These are phyloP conservation scores for Hanseniaspora gamundiae DNA, from an alignment of 1,139 yeast species.

Conservation along the genomic window DNA sequence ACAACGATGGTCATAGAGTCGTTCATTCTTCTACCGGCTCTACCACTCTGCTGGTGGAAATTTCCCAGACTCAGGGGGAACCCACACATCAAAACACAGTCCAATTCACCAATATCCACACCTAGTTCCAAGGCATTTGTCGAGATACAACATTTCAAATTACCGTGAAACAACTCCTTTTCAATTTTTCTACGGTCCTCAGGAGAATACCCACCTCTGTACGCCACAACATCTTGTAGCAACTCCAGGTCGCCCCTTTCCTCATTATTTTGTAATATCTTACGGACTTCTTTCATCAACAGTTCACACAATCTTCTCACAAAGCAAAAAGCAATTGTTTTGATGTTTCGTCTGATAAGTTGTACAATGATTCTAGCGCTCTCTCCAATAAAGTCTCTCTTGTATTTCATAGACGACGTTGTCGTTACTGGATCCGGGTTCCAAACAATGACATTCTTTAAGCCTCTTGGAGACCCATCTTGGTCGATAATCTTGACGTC, in stretches of 20 bases:
- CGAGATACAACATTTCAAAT: constrained; percentile 74
- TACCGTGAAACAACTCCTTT: constrained; percentile 78
- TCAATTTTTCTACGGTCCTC: constrained; percentile 80
- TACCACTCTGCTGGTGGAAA: constrained; percentile 88
- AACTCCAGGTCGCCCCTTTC: constrained; percentile 32
- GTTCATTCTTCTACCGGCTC: constrained; percentile 78
- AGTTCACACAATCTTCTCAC: constrained; percentile 79
- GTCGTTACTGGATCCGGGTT: constrained; percentile 37
- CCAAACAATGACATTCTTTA: constrained; percentile 68
- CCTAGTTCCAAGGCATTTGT: constrained; percentile 94
- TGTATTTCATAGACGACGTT: constrained; percentile 13
- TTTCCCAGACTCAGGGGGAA: constrained; percentile 81
- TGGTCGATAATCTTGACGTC: constrained; percentile 40
- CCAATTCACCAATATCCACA: constrained; percentile 84
- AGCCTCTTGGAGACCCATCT: constrained; percentile 87
- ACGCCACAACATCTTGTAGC: constrained; percentile 71
- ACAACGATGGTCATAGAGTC: constrained; percentile 74
- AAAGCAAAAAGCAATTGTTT: constrained; percentile 84
- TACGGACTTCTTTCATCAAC: constrained; percentile 69
- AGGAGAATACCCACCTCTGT: constrained; percentile 89
- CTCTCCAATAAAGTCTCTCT: constrained; percentile 61
- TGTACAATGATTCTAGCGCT: constrained; percentile 63
- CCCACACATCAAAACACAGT: constrained; percentile 84
- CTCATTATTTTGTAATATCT: constrained; percentile 26
- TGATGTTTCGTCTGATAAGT: constrained; percentile 48